A percentile compares a stretch with the other conserved stretches of the same genome.
phyloP scores from a whole-genome alignment of 1,284 basidiomycete species.

The Apiotrichum mycotoxinovorans region DNA sequence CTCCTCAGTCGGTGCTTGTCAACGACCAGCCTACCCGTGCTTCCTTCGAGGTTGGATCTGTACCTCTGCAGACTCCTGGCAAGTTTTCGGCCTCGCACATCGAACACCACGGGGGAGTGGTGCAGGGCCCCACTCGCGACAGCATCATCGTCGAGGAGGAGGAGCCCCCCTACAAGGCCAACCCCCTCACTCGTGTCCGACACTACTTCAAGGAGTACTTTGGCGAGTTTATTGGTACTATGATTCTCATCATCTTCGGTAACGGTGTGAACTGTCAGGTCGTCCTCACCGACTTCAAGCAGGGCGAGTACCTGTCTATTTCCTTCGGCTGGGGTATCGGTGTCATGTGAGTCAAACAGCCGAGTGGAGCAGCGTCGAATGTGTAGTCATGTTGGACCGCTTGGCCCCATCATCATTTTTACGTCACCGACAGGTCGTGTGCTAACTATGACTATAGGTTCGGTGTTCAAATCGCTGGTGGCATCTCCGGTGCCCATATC shows the following conservation, averaged over 20 bases:
- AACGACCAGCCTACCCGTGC: not conserved
- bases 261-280: conserved; percentile 20
- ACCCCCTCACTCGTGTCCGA: conserved; percentile 6
- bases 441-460: conserved; percentile 4
- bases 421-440: not conserved
- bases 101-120: not conserved
- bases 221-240: conserved; percentile 17
- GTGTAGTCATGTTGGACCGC: too few relatives aligned
- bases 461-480: conserved; percentile 11
- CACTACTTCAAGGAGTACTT: conserved; percentile 8
- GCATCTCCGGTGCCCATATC: conserved; percentile 28
- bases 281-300: conserved; percentile 8
- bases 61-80: too few relatives aligned
- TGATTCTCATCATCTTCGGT: conserved; percentile 18
- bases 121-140: not conserved
- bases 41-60: not conserved
- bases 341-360: conserved; percentile 10
- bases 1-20: not conserved
- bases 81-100: not conserved
- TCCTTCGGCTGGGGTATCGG: conserved; percentile 21
- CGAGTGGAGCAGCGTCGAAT: not conserved
- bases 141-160: not conserved
- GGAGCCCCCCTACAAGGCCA: not conserved
- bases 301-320: conserved; percentile 13
- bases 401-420: not conserved